Conservation (phyloP, 179 eudicot genomes). For the Corrigiola litoralis region DNA sequence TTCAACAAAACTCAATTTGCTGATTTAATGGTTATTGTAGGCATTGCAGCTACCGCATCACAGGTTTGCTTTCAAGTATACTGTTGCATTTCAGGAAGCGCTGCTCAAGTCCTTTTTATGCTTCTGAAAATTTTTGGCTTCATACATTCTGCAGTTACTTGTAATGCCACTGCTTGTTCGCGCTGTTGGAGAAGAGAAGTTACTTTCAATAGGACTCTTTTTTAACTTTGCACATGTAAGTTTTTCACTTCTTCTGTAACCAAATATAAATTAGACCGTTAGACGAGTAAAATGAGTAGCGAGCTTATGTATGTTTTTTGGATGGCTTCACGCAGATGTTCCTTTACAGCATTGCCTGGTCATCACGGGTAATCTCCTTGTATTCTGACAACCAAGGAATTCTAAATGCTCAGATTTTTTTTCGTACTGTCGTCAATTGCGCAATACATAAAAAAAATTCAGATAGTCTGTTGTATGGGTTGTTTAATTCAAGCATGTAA, state of each 20-base stretch:
- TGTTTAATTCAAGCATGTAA: too few relatives aligned
- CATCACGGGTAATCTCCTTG: slow-evolving; percentile 39
- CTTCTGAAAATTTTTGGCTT: neutral
- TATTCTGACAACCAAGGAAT: too few relatives aligned
- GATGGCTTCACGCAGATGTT: slow-evolving; percentile 38
- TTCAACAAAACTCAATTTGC: slow-evolving; percentile 65
- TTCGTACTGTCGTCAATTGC: too few relatives aligned
- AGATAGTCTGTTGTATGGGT: too few relatives aligned
- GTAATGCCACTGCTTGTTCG: slow-evolving; percentile 50
- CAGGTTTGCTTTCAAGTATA: slow-evolving; percentile 31
- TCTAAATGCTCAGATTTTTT: too few relatives aligned
- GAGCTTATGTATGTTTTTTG: neutral
- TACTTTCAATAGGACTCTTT: slow-evolving; percentile 48
- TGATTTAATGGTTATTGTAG: slow-evolving; percentile 57
- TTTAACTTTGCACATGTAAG: slow-evolving; percentile 47
- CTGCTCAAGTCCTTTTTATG: too few relatives aligned
- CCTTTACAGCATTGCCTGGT: slow-evolving; percentile 54
- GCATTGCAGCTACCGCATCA: slow-evolving; percentile 54
- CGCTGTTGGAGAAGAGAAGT: slow-evolving; percentile 39
- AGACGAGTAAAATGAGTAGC: too few relatives aligned
- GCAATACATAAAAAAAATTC: too few relatives aligned
- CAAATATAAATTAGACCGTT: too few relatives aligned
- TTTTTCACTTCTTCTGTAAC: neutral
- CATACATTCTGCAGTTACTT: slow-evolving; percentile 35
- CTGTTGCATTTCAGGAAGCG: neutral